Conservation (phyloP, 2,329 filamentous ascomycete species). For the Grosmannia clavigera region DNA sequence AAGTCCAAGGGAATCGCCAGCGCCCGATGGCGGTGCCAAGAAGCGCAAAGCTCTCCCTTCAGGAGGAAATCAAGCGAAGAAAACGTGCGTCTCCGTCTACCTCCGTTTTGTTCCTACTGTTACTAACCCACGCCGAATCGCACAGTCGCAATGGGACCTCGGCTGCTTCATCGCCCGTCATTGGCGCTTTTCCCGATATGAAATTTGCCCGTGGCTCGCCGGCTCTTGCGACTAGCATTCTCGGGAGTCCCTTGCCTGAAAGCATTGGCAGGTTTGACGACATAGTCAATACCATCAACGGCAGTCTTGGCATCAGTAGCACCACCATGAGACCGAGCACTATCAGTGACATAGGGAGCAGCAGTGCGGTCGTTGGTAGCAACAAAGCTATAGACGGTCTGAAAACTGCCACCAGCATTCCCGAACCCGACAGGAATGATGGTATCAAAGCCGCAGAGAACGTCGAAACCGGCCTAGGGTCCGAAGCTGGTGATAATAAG, state of each 20-base stretch:
- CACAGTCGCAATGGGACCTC: conserved; percentile 33
- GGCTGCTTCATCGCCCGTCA: conserved; percentile 62
- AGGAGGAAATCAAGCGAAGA: conserved; percentile 61
- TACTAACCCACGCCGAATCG: conserved; percentile 7
- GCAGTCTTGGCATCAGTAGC: neutral
- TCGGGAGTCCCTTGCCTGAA: neutral
- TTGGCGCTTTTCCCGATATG: conserved; percentile 55
- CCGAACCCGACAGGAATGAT: neutral
- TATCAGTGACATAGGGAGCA: neutral
- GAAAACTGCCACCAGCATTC: neutral
- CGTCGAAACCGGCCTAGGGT: neutral
- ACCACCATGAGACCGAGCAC: neutral
- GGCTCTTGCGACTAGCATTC: conserved; percentile 31
- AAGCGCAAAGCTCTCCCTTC: conserved; percentile 54
- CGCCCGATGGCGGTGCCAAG: conserved; percentile 53
- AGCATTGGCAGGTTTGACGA: neutral
- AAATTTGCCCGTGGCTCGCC: conserved; percentile 44
- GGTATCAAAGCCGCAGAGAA: neutral
- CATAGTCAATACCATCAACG: neutral
- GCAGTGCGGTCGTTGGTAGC: neutral
- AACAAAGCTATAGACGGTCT: neutral
- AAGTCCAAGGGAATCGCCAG: conserved; percentile 59
- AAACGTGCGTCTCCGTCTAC: conserved; percentile 43
- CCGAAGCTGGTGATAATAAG: neutral
- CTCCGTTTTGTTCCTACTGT: conserved; percentile 15